phyloP scores from a whole-genome alignment of 495 filamentous ascomycete genomes.

The Xylaria castorea region DNA sequence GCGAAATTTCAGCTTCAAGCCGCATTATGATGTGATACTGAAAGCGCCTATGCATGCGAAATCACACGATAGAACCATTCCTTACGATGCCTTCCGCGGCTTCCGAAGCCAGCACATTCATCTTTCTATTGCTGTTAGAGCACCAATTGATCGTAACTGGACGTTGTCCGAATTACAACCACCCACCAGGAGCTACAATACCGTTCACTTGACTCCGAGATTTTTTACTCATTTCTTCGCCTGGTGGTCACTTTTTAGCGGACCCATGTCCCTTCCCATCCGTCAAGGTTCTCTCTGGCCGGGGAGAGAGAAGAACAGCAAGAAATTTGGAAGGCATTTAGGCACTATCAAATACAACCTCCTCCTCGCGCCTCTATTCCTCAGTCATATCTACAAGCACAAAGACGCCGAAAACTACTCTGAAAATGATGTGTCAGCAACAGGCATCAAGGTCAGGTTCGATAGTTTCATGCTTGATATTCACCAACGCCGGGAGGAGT shows the following conservation, averaged over 20 bases:
- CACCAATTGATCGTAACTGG: slow-evolving; percentile 84
- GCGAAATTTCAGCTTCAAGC: slow-evolving; percentile 85
- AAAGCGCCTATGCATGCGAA: slow-evolving; percentile 78
- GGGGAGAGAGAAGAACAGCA: slow-evolving; percentile 90
- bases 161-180: slow-evolving; percentile 66
- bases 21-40: slow-evolving; percentile 89
- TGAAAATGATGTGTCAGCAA: slow-evolving; percentile 83
- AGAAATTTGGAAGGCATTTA: slow-evolving; percentile 96
- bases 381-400: slow-evolving; percentile 98
- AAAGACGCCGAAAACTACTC: slow-evolving; percentile 89
- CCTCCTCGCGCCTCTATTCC: slow-evolving; percentile 87
- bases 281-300: slow-evolving; percentile 92
- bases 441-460: slow-evolving; percentile 89
- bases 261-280: slow-evolving; percentile 92
- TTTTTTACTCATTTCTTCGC: slow-evolving; percentile 99
- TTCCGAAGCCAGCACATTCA: slow-evolving; percentile 97
- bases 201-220: slow-evolving; percentile 87
- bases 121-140: slow-evolving; percentile 85
- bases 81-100: slow-evolving; percentile 90
- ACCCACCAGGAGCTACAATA: slow-evolving; percentile 88
- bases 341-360: slow-evolving; percentile 98
- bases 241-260: slow-evolving; percentile 97
- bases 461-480: slow-evolving; percentile 96
- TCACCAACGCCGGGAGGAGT: slow-evolving; percentile 92
- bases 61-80: slow-evolving; percentile 52